These are phyloP conservation scores for Oryza coarctata DNA, from an alignment of 176 grass and related monocot species.

Conservation along the genomic window DNA sequence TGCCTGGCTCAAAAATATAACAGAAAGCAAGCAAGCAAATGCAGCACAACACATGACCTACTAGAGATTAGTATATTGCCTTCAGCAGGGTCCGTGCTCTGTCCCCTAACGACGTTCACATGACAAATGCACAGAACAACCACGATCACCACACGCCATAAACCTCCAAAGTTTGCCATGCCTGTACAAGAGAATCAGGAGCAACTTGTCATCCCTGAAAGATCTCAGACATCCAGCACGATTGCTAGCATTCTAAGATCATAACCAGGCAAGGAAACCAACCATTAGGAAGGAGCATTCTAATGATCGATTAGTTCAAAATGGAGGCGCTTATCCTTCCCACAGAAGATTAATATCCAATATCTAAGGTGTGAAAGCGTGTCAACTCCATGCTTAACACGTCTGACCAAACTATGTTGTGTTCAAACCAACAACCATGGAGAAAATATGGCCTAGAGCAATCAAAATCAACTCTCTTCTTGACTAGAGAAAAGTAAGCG, in stretches of 20 bases:
- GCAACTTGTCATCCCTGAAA: conserved; percentile 19
- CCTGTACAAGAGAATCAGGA: conserved; percentile 22
- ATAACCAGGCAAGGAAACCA: conserved; percentile 3
- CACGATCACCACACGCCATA: conserved; percentile 30
- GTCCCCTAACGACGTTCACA: conserved; percentile 39
- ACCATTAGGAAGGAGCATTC: conserved; percentile 1
- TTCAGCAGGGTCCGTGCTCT: conserved; percentile 69
- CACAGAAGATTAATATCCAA: background rate
- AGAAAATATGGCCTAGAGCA: conserved; percentile 12
- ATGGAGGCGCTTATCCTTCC: conserved; percentile 8
- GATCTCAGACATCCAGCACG: background rate
- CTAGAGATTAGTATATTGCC: conserved; percentile 42
- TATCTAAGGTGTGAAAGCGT: conserved; percentile 33
- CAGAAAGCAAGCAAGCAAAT: background rate
- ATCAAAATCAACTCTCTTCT: conserved; percentile 26
- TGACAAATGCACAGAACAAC: conserved; percentile 44
- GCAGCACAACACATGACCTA: background rate
- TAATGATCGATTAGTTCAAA: background rate
- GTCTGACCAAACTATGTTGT: conserved; percentile 15
- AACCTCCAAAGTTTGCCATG: conserved; percentile 45
- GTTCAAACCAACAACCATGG: conserved; percentile 13
- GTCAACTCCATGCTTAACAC: background rate
- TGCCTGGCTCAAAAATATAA: background rate
- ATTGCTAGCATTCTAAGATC: conserved; percentile 7
- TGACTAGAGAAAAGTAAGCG: conserved; percentile 39